phyloP scores from a whole-genome alignment of 2,329 filamentous ascomycete species.

The Colletotrichum plurivorum region DNA sequence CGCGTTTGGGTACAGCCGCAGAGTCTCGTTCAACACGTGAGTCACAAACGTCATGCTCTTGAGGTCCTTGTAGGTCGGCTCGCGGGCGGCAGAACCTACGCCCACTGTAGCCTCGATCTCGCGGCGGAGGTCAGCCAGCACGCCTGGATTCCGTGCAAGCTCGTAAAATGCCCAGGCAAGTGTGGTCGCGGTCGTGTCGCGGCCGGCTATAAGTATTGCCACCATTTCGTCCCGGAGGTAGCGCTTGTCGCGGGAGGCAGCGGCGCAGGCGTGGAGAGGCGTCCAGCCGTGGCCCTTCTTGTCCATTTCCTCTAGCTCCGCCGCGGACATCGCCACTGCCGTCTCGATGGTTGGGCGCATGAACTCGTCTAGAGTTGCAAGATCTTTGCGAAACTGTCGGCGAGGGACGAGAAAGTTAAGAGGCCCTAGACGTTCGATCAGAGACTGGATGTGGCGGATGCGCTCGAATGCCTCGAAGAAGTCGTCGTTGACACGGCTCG shows the following conservation, averaged over 20 bases:
- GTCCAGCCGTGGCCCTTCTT: slow-evolving; percentile 68
- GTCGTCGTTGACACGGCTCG: slow-evolving; percentile 52
- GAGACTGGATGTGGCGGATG: slow-evolving; percentile 73
- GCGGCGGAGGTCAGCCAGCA: slow-evolving; percentile 58
- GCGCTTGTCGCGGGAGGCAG: slow-evolving; percentile 72
- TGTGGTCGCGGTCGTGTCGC: slow-evolving; percentile 67
- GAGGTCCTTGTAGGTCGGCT: slow-evolving; percentile 45
- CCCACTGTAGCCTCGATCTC: slow-evolving; percentile 66
- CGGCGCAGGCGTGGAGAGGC: slow-evolving; percentile 79
- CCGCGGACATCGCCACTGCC: slow-evolving; percentile 61
- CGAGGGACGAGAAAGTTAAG: slow-evolving; percentile 72
- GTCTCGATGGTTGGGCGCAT: slow-evolving; percentile 78
- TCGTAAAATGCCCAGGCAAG: slow-evolving; percentile 62
- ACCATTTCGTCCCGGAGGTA: slow-evolving; percentile 82
- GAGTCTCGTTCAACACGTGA: slow-evolving; percentile 80
- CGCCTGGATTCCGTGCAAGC: slow-evolving; percentile 54
- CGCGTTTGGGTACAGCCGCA: slow-evolving; percentile 82
- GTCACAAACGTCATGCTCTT: slow-evolving; percentile 81
- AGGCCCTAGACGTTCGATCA: slow-evolving; percentile 58
- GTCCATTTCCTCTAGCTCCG: slow-evolving; percentile 78
- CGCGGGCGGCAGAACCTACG: not conserved
- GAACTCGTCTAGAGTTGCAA: slow-evolving; percentile 77
- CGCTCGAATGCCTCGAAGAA: slow-evolving; percentile 75
- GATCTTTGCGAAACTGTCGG: slow-evolving; percentile 68
- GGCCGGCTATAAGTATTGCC: slow-evolving; percentile 73